Evolutionary conservation across 2,329 filamentous ascomycete species (phyloP), one percentile per base, ranked within the genome.

Genomic region (Conoideocrella luteorostrata): DNA sequence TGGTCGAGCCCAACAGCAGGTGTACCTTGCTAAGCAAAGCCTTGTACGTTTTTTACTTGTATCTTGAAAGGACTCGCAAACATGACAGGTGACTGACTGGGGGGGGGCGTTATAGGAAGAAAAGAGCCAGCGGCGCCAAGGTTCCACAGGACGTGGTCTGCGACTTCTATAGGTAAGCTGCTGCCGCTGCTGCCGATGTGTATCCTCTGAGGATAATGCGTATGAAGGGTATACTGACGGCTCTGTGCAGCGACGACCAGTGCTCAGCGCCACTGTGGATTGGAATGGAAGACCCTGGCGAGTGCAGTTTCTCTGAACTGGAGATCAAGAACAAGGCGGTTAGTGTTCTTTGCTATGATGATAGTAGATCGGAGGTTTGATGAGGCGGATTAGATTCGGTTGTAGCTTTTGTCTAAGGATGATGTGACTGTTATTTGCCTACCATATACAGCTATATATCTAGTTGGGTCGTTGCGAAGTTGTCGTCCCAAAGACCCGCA

Each of bases 401-500:
- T n/a, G n/a, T n/a, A n/a, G n/a, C n/a, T n/a, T n/a, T n/a, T n/a
- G n/a, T n/a, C n/a, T n/a, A n/a, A n/a, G n/a, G n/a, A n/a, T n/a
- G n/a, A n/a, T n/a, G n/a, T n/a, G n/a, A n/a, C n/a, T n/a, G n/a
- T n/a, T n/a, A n/a, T n/a, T n/a, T n/a, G n/a, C n/a, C n/a, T n/a
- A n/a, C n/a, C n/a, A n/a, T n/a, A n/a, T n/a, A n/a, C n/a, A n/a
- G n/a, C n/a, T n/a, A n/a, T n/a, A n/a, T n/a, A n/a, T n/a, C n/a
- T n/a, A n/a, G n/a, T n/a, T n/a, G n/a, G n/a, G n/a, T n/a, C n/a
- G n/a, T n/a, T n/a, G n/a, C n/a, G n/a, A 15, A 65, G n/a, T 9
- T 52, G 33, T 37, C 51, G 53, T 13, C 50, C 45, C n/a, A n/a
- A n/a, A n/a, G 2, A 57, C 53, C 5, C 60, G 59, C 13, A 68